Base-by-base conservation (phyloP, 2,329 filamentous ascomycete species). In the Xylariaceae sp. region DNA sequence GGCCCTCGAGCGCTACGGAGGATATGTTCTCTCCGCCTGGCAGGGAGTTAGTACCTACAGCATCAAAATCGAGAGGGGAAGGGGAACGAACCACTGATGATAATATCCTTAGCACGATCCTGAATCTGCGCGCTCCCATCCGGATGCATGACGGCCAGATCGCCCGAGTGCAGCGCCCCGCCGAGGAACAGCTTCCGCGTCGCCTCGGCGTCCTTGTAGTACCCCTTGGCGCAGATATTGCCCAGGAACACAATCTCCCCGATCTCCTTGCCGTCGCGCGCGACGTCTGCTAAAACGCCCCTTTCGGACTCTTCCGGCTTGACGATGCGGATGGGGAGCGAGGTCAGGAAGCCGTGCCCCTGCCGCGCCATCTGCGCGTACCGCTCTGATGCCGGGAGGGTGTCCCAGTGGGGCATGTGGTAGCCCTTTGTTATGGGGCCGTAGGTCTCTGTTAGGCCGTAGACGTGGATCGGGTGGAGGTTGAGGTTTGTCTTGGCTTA, bases 341-440 rank as follows among this genome's bases (percentile, higher is more conserved):
- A 90, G 17, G 89, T 90, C 44, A 97, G 75, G 70, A 94, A 95
- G 0, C 91, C 93, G 69, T 97, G 90, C 0, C 93, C 94, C 71
- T 99, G 94, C 4, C 93, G 81, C 5, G 94, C 93, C 93, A 97
- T 97, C 63, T 83, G 87, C 57, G 82, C 82, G 65, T 92, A 99
- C 69, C 88, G 91, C 56, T 97, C 89, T 28, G 88, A 83, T 5
- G 75, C 59, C 0, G 88, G 81, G 1, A 97, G 75, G 0, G 69
- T 65, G n/a, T 94, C 84, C 94, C 94, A 99, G 31, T 81, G 77
- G 0, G 91, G 90, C 73, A 97, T 81, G 50, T 87, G 78, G 64
- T 99, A 99, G 10, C 92, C 90, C 69, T 95, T 96, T 1, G 92
- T 97, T 54, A 97, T 93, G 10, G 94, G 94, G 0, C 94, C 94